Conservation (phyloP, 176 grass and related monocot species). For the Puya raimondii region DNA sequence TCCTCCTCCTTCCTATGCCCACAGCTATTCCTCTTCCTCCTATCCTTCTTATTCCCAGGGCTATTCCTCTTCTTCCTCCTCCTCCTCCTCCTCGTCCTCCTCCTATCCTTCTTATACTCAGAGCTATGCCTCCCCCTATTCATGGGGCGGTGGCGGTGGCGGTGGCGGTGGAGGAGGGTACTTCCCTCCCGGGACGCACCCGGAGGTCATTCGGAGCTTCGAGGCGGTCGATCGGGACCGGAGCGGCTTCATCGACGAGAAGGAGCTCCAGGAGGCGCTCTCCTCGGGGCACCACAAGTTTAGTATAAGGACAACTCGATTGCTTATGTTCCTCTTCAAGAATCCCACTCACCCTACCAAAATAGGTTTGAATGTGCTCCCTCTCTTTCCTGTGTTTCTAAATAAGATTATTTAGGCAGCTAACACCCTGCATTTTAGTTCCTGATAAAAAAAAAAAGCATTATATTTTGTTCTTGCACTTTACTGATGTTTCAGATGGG, state of each 20-base stretch:
- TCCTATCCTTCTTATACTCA: constrained; percentile 12
- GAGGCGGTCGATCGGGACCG: constrained; percentile 60
- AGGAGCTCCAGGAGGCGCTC: constrained; percentile 67
- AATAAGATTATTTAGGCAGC: background rate
- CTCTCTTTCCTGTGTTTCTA: background rate
- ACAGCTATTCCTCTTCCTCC: constrained; percentile 1
- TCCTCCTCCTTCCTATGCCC: background rate
- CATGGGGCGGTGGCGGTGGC: background rate
- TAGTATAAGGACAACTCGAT: constrained; percentile 63
- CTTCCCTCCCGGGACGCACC: constrained; percentile 68
- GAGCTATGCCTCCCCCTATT: constrained; percentile 15
- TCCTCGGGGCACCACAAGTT: constrained; percentile 51
- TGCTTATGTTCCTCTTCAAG: constrained; percentile 71
- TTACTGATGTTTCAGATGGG: too few relatives aligned
- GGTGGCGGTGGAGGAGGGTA: background rate
- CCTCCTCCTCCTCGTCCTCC: background rate
- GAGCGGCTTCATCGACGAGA: constrained; percentile 72
- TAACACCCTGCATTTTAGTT: background rate
- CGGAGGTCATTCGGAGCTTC: constrained; percentile 63
- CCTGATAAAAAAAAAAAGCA: too few relatives aligned
- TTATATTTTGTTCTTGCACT: too few relatives aligned
- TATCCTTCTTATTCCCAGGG: background rate
- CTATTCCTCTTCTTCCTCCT: background rate
- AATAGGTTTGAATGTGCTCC: constrained; percentile 29
- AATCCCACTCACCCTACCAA: constrained; percentile 28